Evolutionary conservation across 768 basidiomycete genomes (phyloP), one percentile per base, ranked within the genome.

Genomic region (Kwoniella newhampshirensis): DNA sequence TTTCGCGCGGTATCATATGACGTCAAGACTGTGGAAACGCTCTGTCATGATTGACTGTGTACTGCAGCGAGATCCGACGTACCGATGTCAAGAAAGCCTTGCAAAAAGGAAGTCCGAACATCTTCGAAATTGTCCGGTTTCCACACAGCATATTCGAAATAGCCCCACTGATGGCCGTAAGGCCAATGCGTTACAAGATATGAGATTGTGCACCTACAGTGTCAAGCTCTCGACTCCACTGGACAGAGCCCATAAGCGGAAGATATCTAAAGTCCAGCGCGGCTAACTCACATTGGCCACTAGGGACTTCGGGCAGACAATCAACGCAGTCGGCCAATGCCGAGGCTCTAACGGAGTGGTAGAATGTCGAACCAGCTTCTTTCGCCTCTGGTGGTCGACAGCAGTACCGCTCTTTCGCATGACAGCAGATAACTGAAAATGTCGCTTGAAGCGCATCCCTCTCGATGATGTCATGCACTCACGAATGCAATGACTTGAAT

Each of bases 21-120:
- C 0, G 86, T 87, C n/a, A 97, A 68, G 2, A 97, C 91, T 93
- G 54, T 28, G 26, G 44, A 21, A 23, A 9, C 59, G 17, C 37
- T 8, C 25, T 7, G 35, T 60, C 52, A 51, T 21, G 48, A 0
- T 30, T 8, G 32, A 11, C 26, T 18, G 2, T 8, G 11, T 8
- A n/a, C 35, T 9, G 13, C n/a, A 18, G 44, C 37, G 39, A 49
- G 44, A 41, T 27, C 48, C 15, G n/a, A 79, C 89, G 50, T 60
- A 91, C 92, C 79, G 28, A 96, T 83, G 66, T 97, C 93, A 2
- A 91, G 77, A 48, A 89, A 81, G 0, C 94, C 94, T 69, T 87
- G 77, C 63, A 82, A 83, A 75, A 97, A 97, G 50, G 88, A 84
- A 0, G 79, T 78, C 0, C 91, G 75, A 0, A 87, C 81, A 0